These are phyloP conservation scores for Botrytis paeoniae DNA, from an alignment of 2,329 filamentous ascomycete genomes.

Conservation along the genomic window DNA sequence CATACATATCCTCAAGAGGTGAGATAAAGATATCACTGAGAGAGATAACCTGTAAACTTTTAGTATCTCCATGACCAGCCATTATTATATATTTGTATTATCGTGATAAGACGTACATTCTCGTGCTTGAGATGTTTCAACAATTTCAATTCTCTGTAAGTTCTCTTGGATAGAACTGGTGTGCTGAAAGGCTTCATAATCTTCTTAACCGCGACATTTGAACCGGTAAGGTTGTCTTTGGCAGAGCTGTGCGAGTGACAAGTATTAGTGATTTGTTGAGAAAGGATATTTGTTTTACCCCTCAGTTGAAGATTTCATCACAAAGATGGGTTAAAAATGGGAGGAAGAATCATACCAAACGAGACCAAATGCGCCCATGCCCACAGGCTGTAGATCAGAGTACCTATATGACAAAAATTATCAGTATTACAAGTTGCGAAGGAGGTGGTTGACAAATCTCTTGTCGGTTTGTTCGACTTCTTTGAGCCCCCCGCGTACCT, in stretches of 20 bases:
- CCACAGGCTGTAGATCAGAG: constrained; percentile 95
- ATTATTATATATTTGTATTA: not conserved
- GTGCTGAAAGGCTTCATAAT: constrained; percentile 99
- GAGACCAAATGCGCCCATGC: constrained; percentile 97
- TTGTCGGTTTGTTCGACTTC: not conserved
- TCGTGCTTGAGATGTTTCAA: constrained; percentile 96
- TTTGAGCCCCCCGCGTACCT: constrained; percentile 56
- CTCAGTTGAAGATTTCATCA: constrained; percentile 8
- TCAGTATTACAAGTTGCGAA: constrained; percentile 25
- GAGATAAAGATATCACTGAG: constrained; percentile 99
- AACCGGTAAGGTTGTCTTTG: constrained; percentile 93
- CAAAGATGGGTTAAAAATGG: not conserved
- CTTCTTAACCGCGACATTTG: constrained; percentile 98
- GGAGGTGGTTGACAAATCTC: constrained; percentile 21
- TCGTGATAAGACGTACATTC: constrained; percentile 59
- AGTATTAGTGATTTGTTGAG: constrained; percentile 24
- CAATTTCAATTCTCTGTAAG: constrained; percentile 95
- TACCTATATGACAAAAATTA: constrained; percentile 60
- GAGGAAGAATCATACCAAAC: constrained; percentile 69
- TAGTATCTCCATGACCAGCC: constrained; percentile 26
- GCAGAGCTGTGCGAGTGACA: constrained; percentile 67
- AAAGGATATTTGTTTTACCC: constrained; percentile 4
- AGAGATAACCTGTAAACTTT: constrained; percentile 73
- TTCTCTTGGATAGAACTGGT: constrained; percentile 95
- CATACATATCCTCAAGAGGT: constrained; percentile 93